phyloP scores from a whole-genome alignment of 352 stramenopile species.

The Hyaloperonospora brassicae region DNA sequence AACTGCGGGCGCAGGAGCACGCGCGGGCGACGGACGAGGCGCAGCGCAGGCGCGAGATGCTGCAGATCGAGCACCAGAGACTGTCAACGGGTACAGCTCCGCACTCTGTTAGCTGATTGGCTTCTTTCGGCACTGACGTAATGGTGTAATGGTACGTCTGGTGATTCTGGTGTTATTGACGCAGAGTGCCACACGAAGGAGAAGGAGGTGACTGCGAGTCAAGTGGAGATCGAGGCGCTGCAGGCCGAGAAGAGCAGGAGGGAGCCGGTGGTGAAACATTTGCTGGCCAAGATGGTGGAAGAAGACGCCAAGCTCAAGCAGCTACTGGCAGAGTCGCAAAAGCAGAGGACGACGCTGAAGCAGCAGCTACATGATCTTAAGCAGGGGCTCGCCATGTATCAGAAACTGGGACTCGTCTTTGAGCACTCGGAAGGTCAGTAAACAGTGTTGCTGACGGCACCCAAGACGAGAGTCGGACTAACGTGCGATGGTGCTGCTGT shows the following conservation, averaged over 20 bases:
- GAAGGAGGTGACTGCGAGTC: conserved; percentile 38
- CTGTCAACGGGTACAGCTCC: conserved; percentile 22
- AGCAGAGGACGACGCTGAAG: conserved; percentile 33
- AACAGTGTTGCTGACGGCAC: not conserved
- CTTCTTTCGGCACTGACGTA: not conserved
- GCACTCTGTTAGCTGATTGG: not conserved
- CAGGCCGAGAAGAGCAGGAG: conserved; percentile 49
- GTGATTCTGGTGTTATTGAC: not conserved
- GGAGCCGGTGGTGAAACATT: conserved; percentile 51
- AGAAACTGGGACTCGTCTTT: conserved; percentile 60
- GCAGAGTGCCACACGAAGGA: conserved; percentile 40
- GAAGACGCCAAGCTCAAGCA: conserved; percentile 53
- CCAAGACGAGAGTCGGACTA: not conserved
- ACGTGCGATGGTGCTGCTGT: not conserved
- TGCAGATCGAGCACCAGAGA: conserved; percentile 39
- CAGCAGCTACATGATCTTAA: conserved; percentile 54
- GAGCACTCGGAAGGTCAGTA: conserved; percentile 46
- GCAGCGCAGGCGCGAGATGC: conserved; percentile 33
- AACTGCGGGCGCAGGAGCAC: conserved; percentile 35
- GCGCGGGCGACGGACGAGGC: conserved; percentile 32
- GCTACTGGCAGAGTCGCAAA: conserved; percentile 33
- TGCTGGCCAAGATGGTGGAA: conserved; percentile 49
- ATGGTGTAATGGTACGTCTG: not conserved
- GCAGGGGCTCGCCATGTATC: conserved; percentile 58
- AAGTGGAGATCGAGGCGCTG: conserved; percentile 67